Base-by-base conservation (phyloP, 2,329 filamentous ascomycete species). In the Colletotrichum limetticola region DNA sequence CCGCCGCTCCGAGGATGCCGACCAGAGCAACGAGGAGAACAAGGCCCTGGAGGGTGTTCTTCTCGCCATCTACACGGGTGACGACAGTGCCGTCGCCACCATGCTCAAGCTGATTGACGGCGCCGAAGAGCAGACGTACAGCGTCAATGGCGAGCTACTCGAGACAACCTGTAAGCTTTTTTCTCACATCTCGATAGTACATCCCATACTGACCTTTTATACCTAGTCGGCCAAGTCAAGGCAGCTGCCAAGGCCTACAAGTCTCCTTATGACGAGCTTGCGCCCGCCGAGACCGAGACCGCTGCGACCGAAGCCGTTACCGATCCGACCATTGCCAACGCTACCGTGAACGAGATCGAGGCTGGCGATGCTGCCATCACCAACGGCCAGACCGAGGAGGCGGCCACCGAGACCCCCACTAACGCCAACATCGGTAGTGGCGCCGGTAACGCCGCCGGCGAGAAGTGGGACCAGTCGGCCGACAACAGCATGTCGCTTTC, bases 1-100 rank as follows among this genome's bases (percentile, higher is more conserved):
- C 77, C 91, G 94, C 76, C 90, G 93, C 77, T 88, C 90, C 24
- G 92, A 94, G 79, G 93, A 93, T 75, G 89, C 86, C 67, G 89
- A 93, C 77, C 87, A 89, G 60, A 83, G 86, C 53, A 82, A 88
- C 5, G 93, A 95, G 70, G 93, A 96, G 85, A 94, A 92, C 82
- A 91, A 91, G 82, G 94, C 94, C 46, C 91, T 97, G 72, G 94
- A 97, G 83, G 94, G 94, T 65, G 91, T 94, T 42, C 86, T 97
- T 71, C 86, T 95, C 59, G 89, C 92, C 73, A 92, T 97, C 37
- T 97, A 97, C 83, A 90, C 91, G 58, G 94, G 94, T 59, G 93
- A 96, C 78, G 89, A 93, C 75, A 88, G 86, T 76, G 94, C 93
- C 63, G 93, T 97, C 28, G 85, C 89, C 66, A 90, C 93, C 69